Percentiles rank a stretch among this genome's conserved stretches.
These are phyloP conservation scores for Phaffia australis DNA, from an alignment of 768 basidiomycete genomes.

Conservation along the genomic window DNA sequence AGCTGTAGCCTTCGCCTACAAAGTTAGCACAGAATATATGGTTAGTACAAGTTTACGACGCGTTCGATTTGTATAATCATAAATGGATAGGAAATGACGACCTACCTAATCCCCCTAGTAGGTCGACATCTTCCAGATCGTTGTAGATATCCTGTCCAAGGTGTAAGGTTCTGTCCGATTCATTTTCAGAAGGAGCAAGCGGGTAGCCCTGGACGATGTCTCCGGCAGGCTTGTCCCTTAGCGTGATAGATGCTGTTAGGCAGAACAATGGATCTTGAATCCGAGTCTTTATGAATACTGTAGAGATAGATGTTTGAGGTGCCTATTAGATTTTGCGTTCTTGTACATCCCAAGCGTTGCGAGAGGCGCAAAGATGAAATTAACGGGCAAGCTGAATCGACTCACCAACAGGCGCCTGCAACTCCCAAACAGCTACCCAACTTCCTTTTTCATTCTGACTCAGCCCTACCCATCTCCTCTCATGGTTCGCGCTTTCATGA, in stretches of 20 bases:
- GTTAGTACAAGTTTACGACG: constrained; percentile 53
- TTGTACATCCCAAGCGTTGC: no score
- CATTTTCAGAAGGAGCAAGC: constrained; percentile 36
- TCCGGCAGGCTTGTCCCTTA: constrained; percentile 64
- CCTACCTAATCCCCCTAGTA: constrained; percentile 55
- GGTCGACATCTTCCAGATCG: constrained; percentile 57
- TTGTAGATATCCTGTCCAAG: constrained; percentile 27
- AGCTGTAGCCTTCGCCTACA: not conserved
- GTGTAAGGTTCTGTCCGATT: constrained; percentile 38
- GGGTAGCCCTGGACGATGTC: constrained; percentile 41
- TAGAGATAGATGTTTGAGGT: not conserved
- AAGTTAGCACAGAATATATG: constrained; percentile 37
- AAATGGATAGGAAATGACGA: constrained; percentile 59
- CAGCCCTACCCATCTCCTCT: constrained; percentile 53
- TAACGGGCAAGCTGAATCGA: constrained; percentile 22
- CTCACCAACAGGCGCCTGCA: constrained; percentile 71
- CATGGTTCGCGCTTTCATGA: constrained; percentile 40
- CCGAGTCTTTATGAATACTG: constrained; percentile 64
- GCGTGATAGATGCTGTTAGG: constrained; percentile 70
- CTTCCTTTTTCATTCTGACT: constrained; percentile 45
- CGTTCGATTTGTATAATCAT: constrained; percentile 56
- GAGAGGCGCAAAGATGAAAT: not conserved
- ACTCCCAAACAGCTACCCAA: constrained; percentile 73
- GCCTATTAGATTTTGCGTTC: not conserved
- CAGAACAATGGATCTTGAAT: constrained; percentile 67